Percentiles rank a stretch among this genome's conserved stretches.
Conservation (phyloP, 257 asterid species). For the Ajuga chamaepitys region DNA sequence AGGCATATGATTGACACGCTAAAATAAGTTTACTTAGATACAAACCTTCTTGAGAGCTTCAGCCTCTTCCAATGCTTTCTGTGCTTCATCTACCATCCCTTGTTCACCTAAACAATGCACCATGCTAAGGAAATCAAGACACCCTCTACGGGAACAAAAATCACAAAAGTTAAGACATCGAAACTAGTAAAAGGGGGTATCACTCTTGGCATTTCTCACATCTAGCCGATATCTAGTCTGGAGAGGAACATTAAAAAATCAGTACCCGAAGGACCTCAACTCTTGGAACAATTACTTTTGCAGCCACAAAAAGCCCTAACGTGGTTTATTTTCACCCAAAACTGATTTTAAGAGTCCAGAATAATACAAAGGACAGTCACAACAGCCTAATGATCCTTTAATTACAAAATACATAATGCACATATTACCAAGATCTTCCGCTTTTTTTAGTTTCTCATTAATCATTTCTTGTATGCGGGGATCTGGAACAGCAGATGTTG, state of each 20-base stretch:
- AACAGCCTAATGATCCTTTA: not conserved
- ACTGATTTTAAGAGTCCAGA: too few species aligned
- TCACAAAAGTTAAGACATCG: not conserved
- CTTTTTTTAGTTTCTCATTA: conserved; percentile 88
- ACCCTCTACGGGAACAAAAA: not conserved
- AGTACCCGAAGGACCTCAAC: too few species aligned
- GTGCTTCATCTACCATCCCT: conserved; percentile 89
- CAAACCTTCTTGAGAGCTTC: conserved; percentile 82
- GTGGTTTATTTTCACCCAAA: too few species aligned
- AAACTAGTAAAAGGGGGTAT: not conserved
- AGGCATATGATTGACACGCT: conserved; percentile 3
- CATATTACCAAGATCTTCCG: conserved; percentile 87
- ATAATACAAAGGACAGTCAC: too few species aligned
- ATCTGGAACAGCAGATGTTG: conserved; percentile 74
- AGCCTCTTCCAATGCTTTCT: conserved; percentile 84
- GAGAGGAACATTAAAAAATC: not conserved
- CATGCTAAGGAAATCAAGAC: not conserved
- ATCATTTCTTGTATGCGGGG: conserved; percentile 91
- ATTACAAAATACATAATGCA: not conserved
- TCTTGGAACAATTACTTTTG: too few species aligned
- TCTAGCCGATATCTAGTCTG: not conserved
- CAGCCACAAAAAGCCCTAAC: too few species aligned
- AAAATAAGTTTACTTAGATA: conserved; percentile 5
- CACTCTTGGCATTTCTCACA: not conserved
- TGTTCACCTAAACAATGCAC: conserved; percentile 56